These are phyloP conservation scores for Waltiozyma sp. DNA, from an alignment of 1,139 yeast genomes.

Conservation along the genomic window DNA sequence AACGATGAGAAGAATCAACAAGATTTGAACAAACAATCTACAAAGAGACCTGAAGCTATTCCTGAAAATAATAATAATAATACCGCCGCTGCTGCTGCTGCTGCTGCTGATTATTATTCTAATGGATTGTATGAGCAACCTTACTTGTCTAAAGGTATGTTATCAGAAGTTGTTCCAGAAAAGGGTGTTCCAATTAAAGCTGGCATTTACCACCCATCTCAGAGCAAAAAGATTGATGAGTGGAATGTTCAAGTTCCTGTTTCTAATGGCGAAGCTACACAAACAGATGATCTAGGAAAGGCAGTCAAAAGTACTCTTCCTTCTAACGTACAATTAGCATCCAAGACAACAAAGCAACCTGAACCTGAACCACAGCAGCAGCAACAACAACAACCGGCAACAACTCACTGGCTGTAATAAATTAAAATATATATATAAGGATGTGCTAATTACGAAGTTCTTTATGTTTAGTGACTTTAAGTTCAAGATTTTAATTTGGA, in stretches of 20 bases:
- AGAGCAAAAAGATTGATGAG: neutral
- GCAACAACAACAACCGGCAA: neutral
- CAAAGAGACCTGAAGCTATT: slow-evolving; percentile 4
- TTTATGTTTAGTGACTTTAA: no score
- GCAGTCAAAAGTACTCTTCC: no score
- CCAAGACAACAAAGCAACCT: no score
- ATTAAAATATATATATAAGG: neutral
- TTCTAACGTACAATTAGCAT: no score
- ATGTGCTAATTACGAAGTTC: no score
- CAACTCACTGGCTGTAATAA: neutral
- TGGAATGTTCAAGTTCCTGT: neutral
- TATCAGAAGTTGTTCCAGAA: neutral
- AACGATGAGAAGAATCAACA: slow-evolving; percentile 21
- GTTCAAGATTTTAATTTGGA: no score
- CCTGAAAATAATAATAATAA: no score
- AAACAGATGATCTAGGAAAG: neutral
- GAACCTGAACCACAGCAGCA: neutral
- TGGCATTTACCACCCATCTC: neutral
- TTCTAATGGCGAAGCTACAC: neutral
- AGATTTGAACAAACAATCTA: slow-evolving; percentile 7
- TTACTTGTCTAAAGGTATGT: neutral
- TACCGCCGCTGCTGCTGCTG: slow-evolving; percentile 1
- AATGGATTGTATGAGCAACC: neutral
- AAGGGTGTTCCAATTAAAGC: neutral
- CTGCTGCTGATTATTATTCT: slow-evolving; percentile 5